These are phyloP conservation scores for Leishmania braziliensis DNA, from an alignment of 208 protist species.

Conservation along the genomic window DNA sequence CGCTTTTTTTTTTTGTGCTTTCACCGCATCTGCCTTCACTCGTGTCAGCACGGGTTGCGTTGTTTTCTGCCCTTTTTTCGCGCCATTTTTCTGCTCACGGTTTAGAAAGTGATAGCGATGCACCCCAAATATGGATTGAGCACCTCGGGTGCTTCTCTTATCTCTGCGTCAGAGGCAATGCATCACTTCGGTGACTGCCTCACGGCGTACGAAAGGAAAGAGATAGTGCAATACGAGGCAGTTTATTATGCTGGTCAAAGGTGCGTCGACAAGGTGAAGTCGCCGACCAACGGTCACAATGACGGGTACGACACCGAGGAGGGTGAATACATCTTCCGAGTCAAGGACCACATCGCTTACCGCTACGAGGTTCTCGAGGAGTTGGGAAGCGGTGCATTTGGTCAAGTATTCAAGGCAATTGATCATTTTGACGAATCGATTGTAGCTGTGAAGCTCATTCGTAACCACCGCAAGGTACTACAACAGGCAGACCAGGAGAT, in stretches of 20 bases:
- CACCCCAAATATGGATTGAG: neutral
- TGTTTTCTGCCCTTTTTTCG: conserved; percentile 3
- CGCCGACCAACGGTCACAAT: conserved; percentile 59
- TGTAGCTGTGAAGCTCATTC: conserved; percentile 87
- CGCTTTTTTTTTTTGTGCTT: neutral
- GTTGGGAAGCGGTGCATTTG: conserved; percentile 87
- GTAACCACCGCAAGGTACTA: conserved; percentile 63
- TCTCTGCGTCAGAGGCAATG: conserved; percentile 26
- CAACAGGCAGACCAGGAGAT: conserved; percentile 82
- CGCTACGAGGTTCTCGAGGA: conserved; percentile 79
- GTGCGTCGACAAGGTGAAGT: conserved; percentile 60
- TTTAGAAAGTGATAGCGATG: neutral
- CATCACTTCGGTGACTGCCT: conserved; percentile 38
- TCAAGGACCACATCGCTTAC: conserved; percentile 94
- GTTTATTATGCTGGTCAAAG: conserved; percentile 78
- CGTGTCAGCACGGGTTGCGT: neutral
- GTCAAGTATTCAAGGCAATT: conserved; percentile 79
- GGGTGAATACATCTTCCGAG: conserved; percentile 91
- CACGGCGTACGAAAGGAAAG: conserved; percentile 65
- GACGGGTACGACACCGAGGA: conserved; percentile 93
- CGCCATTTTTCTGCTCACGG: conserved; percentile 5
- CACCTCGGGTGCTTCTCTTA: neutral
- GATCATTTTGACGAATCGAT: conserved; percentile 51
- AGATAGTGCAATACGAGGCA: conserved; percentile 52
- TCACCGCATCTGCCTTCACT: neutral